These are phyloP conservation scores for Castanea sativa DNA, from an alignment of 306 rosid species.

Conservation along the genomic window DNA sequence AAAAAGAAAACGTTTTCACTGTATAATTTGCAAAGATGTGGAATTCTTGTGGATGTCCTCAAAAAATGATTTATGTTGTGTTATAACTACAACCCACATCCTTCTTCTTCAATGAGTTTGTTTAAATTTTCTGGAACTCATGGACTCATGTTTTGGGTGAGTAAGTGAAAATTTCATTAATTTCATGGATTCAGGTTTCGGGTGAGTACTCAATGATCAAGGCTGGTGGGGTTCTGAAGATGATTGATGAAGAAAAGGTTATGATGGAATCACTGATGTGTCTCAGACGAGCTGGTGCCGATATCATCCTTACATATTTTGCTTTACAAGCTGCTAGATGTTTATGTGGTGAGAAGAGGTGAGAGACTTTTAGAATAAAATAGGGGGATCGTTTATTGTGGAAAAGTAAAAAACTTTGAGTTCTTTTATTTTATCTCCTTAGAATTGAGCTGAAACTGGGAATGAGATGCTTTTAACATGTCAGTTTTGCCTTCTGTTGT, in stretches of 20 bases:
- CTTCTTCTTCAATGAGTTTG: not conserved
- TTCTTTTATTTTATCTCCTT: not conserved
- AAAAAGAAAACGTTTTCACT: not conserved
- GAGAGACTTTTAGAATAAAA: slow-evolving; percentile 27
- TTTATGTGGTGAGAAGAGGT: slow-evolving; percentile 84
- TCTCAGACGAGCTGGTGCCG: slow-evolving; percentile 96
- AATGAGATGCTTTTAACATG: not conserved
- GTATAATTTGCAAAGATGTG: not conserved
- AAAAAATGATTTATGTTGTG: not conserved
- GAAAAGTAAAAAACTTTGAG: not conserved
- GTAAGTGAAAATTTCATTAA: not conserved
- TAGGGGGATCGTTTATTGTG: not conserved
- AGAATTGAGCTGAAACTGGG: not conserved
- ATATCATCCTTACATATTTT: slow-evolving; percentile 81
- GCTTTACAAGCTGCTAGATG: slow-evolving; percentile 81
- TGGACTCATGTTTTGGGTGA: not conserved
- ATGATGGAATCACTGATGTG: slow-evolving; percentile 94
- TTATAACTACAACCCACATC: not conserved
- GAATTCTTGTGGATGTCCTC: not conserved
- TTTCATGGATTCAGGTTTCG: slow-evolving; percentile 57
- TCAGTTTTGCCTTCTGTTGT: not conserved
- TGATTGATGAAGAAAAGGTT: slow-evolving; percentile 91
- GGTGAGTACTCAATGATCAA: slow-evolving; percentile 98
- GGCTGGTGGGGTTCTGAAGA: slow-evolving; percentile 79
- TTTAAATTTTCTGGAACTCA: not conserved